Evolutionary conservation across 1,139 yeast species (phyloP), one percentile per base, ranked within the genome.

Genomic region (Saccharomyces hybrid): DNA sequence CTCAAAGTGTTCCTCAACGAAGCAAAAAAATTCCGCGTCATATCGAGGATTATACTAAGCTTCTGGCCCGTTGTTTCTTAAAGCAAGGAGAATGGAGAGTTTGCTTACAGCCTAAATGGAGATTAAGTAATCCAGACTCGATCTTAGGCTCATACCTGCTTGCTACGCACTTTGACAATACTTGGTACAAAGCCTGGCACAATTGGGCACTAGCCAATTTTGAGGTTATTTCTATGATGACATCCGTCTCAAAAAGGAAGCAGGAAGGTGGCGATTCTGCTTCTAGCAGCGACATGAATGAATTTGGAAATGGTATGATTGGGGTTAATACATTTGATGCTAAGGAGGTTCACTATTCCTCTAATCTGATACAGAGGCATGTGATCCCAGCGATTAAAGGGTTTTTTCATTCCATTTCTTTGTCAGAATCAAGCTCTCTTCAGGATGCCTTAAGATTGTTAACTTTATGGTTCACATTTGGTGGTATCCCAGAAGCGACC

Each of bases 151-250:
- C 98, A 0, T 95, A 89, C 68, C 75, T 91, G 56, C 76, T 93
- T 60, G 98, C 99, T 0, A 93, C 99, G 0, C 96, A 91, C 68
- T 93, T 93, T 69, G 98, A 93, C 67, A 78, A 81, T 50, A 80
- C 81, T 47, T 95, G 99, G 97, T 95, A 95, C 67, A 93, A 95
- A 65, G 99, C 99, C 26, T 95, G 99, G 99, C 99, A 95, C 67
- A 91, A 90, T 66, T 95, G 99, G 99, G 99, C 99, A 0, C 75
- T 95, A 64, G 97, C 99, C 0, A 95, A 95, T 69, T 95, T 90
- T 68, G 97, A 91, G 66, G 97, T 91, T 1, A 88, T 93, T 29
- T 86, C 96, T 0, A 76, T 85, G 52, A 76, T 76, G 61, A 78
- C 83, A 0, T 71, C 79, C 13, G 76, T 73, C 52, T 69, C 67